Evolutionary conservation across 148 eudicot species (phyloP), one percentile per base, ranked within the genome.

Genomic region (Polygonum aviculare): DNA sequence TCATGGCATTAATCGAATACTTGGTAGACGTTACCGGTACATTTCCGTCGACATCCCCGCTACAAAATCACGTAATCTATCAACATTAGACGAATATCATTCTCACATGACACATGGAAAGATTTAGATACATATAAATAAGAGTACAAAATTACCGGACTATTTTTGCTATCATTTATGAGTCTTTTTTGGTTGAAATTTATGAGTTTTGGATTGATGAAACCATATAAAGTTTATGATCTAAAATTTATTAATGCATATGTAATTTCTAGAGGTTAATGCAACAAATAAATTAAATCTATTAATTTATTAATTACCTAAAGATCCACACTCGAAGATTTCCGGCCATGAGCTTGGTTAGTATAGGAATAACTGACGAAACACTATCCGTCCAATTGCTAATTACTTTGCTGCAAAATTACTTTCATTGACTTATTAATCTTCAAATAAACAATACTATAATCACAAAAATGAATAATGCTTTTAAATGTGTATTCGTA

Each of bases 21-120:
- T 78, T 79, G 0, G 94, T 90, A 74, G 92, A 90, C 33, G 94
- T 90, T 19, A 92, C 91, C 3, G 94, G 94, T 77, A 92, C 48
- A 14, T 85, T 84, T 76, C 86, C 94, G 75, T 90, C 97, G 15
- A 74, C 78, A 77, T 92, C 97, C 5, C 97, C 97, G 38, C 97
- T 91, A 84, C 78, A 81, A 65, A 36, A 15, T 10, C 8, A 60
- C 2, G 18, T n/a, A 0, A 18, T 5, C 7, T 4, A 54, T 10
- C 47, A 44, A 44, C 31, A 26, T 26, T 26, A 26, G 31, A 26
- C 31, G 31, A 26, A 26, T 26, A 26, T 26, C 31, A 26, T 26
- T 26, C 0, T 26, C 31, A 26, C 31, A 26, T 26, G 31, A 26
- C 31, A 26, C 31, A 26, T 26, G 31, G 31, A 26, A 26, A 26